Conservation (phyloP, 805 yeast species). For the Cyberlindnera veronae region DNA sequence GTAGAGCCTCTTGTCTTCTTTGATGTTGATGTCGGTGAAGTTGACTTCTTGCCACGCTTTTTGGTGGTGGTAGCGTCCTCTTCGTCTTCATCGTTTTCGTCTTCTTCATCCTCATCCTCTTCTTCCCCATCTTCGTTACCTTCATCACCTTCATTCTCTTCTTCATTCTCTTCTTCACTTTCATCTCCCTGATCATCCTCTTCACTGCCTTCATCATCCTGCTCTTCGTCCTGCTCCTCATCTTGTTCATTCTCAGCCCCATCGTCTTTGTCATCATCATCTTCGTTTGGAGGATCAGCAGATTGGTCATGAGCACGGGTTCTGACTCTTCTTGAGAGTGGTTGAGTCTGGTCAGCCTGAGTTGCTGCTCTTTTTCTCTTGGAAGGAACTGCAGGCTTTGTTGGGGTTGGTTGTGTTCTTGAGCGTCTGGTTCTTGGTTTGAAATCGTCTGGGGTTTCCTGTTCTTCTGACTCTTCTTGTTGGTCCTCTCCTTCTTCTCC, state of each 20-base stretch:
- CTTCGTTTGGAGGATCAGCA: slow-evolving; percentile 16
- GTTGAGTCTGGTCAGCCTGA: neutral
- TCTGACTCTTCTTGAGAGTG: neutral
- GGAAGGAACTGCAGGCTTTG: neutral
- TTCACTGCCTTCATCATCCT: slow-evolving; percentile 1
- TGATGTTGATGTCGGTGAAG: neutral
- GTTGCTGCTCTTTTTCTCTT: neutral
- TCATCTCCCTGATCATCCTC: slow-evolving; percentile 2
- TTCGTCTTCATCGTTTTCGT: slow-evolving; percentile 10
- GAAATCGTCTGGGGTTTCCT: neutral
- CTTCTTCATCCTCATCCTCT: slow-evolving; percentile 7
- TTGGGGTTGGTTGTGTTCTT: neutral
- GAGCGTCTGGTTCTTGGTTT: neutral
- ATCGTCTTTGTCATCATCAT: slow-evolving; percentile 1
- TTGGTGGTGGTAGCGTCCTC: slow-evolving; percentile 13
- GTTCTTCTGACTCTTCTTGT: slow-evolving; percentile 10
- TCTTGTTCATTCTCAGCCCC: slow-evolving; percentile 1
- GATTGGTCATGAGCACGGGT: slow-evolving; percentile 3
- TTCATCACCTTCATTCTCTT: slow-evolving; percentile 3
- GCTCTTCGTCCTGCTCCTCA: neutral
- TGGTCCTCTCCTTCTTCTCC: slow-evolving; percentile 10
- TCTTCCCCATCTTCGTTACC: slow-evolving; percentile 16
- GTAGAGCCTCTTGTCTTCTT: slow-evolving; percentile 1
- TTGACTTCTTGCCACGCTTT: slow-evolving; percentile 9
- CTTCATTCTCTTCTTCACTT: neutral